phyloP scores from a whole-genome alignment of 441 rosid genomes.

The Brassica balearica region DNA sequence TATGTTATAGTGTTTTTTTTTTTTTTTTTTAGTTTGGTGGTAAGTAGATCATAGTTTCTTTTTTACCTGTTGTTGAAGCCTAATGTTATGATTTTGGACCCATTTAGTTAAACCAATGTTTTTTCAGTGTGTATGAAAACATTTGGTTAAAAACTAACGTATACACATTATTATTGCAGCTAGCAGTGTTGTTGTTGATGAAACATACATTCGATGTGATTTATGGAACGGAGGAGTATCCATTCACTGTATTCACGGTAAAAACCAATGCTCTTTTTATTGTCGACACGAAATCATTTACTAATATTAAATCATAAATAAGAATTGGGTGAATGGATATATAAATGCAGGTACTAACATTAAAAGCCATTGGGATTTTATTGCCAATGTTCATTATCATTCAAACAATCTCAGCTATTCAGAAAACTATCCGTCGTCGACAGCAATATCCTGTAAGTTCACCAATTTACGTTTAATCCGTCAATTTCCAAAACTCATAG shows the following conservation, averaged over 20 bases:
- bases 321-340: slow-evolving; percentile 6
- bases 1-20: neutral
- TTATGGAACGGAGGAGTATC: slow-evolving; percentile 61
- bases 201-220: slow-evolving; percentile 66
- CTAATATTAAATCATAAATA: neutral
- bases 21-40: neutral
- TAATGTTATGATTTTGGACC: slow-evolving; percentile 1
- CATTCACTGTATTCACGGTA: slow-evolving; percentile 74
- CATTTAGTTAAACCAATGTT: slow-evolving; percentile 2
- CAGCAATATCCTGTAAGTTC: slow-evolving; percentile 43
- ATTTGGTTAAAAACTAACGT: neutral
- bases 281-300: neutral
- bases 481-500: neutral
- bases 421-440: slow-evolving; percentile 49
- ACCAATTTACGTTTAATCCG: neutral
- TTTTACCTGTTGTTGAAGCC: neutral
- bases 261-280: slow-evolving; percentile 1
- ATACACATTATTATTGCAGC: slow-evolving; percentile 49
- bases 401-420: slow-evolving; percentile 64
- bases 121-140: neutral
- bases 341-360: slow-evolving; percentile 60
- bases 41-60: neutral
- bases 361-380: slow-evolving; percentile 74
- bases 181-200: slow-evolving; percentile 61
- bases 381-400: slow-evolving; percentile 76